Evolutionary conservation across 805 yeast genomes (phyloP).

Genomic region (Yamadazyma insecticola): DNA sequence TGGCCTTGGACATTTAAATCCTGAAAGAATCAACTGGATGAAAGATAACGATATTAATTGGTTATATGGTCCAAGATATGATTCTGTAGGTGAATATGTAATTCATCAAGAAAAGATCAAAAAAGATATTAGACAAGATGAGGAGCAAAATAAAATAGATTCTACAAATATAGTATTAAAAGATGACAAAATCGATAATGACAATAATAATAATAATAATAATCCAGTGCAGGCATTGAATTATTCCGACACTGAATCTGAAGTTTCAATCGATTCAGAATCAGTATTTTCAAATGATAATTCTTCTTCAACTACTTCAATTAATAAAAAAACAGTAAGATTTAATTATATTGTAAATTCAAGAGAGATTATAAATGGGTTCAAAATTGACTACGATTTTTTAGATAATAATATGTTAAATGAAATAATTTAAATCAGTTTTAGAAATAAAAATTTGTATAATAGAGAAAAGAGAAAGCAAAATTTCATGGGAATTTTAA

Average conservation of each 20-base stretch:
- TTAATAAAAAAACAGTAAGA: conserved; percentile 26
- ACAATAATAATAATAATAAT: no score
- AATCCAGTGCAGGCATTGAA: no score
- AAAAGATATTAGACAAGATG: no score
- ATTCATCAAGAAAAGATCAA: no score
- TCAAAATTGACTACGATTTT: conserved; percentile 39
- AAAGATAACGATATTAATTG: conserved; percentile 52
- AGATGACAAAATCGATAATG: no score
- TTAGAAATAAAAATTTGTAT: no score
- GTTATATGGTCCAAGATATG: conserved; percentile 46
- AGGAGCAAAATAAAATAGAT: no score
- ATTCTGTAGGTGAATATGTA: conserved; percentile 6
- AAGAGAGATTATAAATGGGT: conserved; percentile 43
- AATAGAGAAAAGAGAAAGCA: no score
- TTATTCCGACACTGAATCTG: background rate
- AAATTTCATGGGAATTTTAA: no score
- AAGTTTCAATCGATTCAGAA: no score
- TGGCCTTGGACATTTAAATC: conserved; percentile 29
- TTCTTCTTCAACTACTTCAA: background rate
- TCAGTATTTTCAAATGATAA: background rate
- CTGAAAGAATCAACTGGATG: conserved; percentile 48
- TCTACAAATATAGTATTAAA: no score
- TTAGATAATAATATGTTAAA: conserved; percentile 23
- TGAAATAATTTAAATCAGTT: no score
- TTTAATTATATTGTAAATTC: conserved; percentile 40